Conservation (phyloP, 2,329 filamentous ascomycete species). For the Ceratocystis ficicola region DNA sequence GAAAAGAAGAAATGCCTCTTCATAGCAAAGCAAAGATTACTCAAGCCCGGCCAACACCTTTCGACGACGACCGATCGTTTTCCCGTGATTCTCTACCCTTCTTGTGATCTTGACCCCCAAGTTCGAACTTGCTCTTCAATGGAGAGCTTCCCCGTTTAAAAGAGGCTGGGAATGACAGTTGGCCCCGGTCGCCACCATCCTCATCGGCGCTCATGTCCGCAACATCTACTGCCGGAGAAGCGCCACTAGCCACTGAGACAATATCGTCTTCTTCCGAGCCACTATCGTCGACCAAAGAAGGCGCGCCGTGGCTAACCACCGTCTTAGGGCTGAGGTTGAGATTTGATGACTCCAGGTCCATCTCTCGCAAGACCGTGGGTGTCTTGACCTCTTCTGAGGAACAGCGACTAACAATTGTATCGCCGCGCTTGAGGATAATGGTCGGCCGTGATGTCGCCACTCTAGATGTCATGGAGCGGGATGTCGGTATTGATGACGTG, state of each 20-base stretch:
- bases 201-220: slow-evolving; percentile 21
- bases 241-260: slow-evolving; percentile 19
- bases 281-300: slow-evolving; percentile 68
- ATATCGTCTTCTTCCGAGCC: slow-evolving; percentile 56
- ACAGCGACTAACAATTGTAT: slow-evolving; percentile 16
- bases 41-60: slow-evolving; percentile 13
- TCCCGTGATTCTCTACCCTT: slow-evolving; percentile 12
- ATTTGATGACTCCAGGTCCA: slow-evolving; percentile 38
- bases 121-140: slow-evolving; percentile 14
- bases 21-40: neutral
- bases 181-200: slow-evolving; percentile 1
- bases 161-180: neutral
- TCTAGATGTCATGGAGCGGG: neutral
- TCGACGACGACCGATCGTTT: slow-evolving; percentile 13
- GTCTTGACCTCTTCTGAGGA: slow-evolving; percentile 20
- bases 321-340: slow-evolving; percentile 57
- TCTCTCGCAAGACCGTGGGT: slow-evolving; percentile 27
- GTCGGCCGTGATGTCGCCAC: slow-evolving; percentile 16
- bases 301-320: slow-evolving; percentile 60
- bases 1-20: neutral
- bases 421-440: slow-evolving; percentile 20
- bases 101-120: slow-evolving; percentile 7
- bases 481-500: slow-evolving; percentile 6
- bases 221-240: slow-evolving; percentile 20
- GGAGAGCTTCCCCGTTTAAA: slow-evolving; percentile 14